phyloP scores from a whole-genome alignment of 768 basidiomycete species.

The Rhodocollybia butyracea region DNA sequence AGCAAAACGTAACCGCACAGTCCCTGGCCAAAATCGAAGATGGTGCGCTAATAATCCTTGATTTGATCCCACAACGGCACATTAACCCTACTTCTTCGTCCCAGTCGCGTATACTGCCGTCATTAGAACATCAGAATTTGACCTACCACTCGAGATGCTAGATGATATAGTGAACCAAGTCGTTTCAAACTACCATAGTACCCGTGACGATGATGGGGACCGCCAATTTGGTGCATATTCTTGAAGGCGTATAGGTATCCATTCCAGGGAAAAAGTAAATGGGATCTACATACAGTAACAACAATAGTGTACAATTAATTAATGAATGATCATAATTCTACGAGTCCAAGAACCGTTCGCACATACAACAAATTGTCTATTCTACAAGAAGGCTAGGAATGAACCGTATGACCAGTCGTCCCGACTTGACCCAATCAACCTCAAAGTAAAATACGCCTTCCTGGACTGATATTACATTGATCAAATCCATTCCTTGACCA shows the following conservation, averaged over 20 bases:
- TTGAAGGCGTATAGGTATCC: too few relatives aligned
- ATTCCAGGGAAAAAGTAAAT: not conserved
- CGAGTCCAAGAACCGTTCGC: too few relatives aligned
- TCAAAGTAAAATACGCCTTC: not conserved
- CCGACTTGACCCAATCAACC: not conserved
- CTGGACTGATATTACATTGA: not conserved
- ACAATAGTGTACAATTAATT: too few relatives aligned
- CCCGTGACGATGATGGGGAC: not conserved
- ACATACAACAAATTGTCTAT: not conserved
- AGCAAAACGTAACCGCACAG: slow-evolving; percentile 80
- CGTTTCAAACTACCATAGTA: slow-evolving; percentile 28
- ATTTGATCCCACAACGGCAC: not conserved
- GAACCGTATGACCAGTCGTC: not conserved
- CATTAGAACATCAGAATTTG: slow-evolving; percentile 71
- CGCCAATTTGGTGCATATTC: not conserved
- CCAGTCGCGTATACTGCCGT: slow-evolving; percentile 71
- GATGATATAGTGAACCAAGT: slow-evolving; percentile 63
- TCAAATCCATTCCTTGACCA: not conserved
- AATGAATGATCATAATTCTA: too few relatives aligned
- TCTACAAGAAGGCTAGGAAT: not conserved
- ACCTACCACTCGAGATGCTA: slow-evolving; percentile 61
- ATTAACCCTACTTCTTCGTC: not conserved
- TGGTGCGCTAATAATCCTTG: slow-evolving; percentile 43
- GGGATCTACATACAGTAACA: not conserved
- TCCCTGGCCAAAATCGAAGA: slow-evolving; percentile 96